These are phyloP conservation scores for Maudiozyma serrabonitensis DNA, from an alignment of 805 yeast genomes.

Conservation along the genomic window DNA sequence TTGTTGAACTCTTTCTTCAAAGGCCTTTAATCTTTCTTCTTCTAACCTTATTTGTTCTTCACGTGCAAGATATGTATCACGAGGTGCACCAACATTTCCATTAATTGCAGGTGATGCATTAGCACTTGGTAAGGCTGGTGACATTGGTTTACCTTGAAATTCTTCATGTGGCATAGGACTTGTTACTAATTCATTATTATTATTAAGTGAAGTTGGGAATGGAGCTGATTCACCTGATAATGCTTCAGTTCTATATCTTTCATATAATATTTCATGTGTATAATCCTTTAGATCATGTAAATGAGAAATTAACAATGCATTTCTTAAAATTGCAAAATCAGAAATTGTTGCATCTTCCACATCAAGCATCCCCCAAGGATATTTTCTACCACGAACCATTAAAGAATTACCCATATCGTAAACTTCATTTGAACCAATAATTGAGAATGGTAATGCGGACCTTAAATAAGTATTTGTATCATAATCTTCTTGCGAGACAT, in stretches of 20 bases:
- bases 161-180: neutral
- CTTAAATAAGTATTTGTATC: constrained; percentile 58
- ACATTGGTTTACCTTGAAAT: neutral
- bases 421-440: constrained; percentile 59
- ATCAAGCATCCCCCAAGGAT: constrained; percentile 52
- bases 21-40: constrained; percentile 78
- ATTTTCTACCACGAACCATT: constrained; percentile 40
- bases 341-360: constrained; percentile 65
- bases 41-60: constrained; percentile 86
- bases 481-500: constrained; percentile 50
- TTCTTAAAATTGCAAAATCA: constrained; percentile 73
- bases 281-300: constrained; percentile 80
- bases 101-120: neutral
- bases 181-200: neutral
- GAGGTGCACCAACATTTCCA: constrained; percentile 4
- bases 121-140: neutral
- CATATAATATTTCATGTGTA: constrained; percentile 81
- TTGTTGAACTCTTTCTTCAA: constrained; percentile 83
- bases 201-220: neutral
- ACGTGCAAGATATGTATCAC: constrained; percentile 47
- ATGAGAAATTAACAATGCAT: constrained; percentile 72
- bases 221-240: constrained; percentile 44
- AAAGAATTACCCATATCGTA: constrained; percentile 35
- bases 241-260: constrained; percentile 82
- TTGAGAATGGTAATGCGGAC: constrained; percentile 55